Evolutionary conservation across 2,329 filamentous ascomycete species (phyloP).

Genomic region (Sporothrix euskadiensis): DNA sequence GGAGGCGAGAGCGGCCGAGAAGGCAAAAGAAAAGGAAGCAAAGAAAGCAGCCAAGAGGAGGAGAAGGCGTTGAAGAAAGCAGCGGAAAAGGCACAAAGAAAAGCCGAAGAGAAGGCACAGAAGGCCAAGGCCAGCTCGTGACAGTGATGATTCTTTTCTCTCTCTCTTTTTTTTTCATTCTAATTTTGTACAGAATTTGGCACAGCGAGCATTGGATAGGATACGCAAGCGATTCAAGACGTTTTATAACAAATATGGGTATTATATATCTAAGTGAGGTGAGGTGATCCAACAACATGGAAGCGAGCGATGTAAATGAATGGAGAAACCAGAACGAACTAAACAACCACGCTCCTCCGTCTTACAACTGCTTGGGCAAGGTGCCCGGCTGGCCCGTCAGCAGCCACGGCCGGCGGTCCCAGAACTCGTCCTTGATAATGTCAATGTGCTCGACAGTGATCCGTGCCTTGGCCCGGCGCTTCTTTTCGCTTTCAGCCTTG

Average conservation of each 20-base stretch:
- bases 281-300: not conserved
- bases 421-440: conserved; percentile 94
- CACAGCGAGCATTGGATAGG: conserved; percentile 20
- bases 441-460: conserved; percentile 85
- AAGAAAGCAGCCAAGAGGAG: conserved; percentile 35
- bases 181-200: not conserved
- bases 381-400: conserved; percentile 72
- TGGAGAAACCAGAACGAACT: conserved; percentile 29
- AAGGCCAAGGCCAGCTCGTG: conserved; percentile 1
- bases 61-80: conserved; percentile 28
- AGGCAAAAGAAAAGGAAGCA: conserved; percentile 6
- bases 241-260: conserved; percentile 9
- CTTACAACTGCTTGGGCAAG: conserved; percentile 56
- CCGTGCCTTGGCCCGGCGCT: conserved; percentile 74
- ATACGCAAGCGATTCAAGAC: conserved; percentile 9
- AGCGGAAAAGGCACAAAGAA: conserved; percentile 11
- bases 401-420: conserved; percentile 83
- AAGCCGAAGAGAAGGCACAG: not conserved
- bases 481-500: conserved; percentile 81
- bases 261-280: not conserved
- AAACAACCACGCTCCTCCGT: conserved; percentile 16
- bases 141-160: not conserved
- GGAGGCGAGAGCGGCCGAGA: conserved; percentile 30
- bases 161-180: not conserved
- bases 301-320: not conserved